These are phyloP conservation scores for Nakazawaea laoshanensis DNA, from an alignment of 805 yeast genomes.

Conservation along the genomic window DNA sequence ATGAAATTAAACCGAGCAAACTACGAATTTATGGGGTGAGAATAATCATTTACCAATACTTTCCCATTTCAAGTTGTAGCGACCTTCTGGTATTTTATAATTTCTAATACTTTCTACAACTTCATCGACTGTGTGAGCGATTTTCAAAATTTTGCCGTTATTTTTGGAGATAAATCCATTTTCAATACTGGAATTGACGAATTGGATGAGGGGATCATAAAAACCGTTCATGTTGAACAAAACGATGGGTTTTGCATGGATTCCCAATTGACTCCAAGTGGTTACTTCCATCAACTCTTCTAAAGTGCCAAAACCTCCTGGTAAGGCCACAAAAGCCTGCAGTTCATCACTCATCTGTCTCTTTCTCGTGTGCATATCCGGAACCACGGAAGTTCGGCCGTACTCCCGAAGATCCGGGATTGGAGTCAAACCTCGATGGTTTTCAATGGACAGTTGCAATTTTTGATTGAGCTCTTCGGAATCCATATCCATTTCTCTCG, in stretches of 20 bases:
- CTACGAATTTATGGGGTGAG: too few species aligned
- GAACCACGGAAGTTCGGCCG: slow-evolving; percentile 74
- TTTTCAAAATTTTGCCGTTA: slow-evolving; percentile 60
- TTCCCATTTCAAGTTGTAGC: slow-evolving; percentile 65
- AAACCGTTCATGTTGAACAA: slow-evolving; percentile 74
- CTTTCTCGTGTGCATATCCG: slow-evolving; percentile 87
- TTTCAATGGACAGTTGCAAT: slow-evolving; percentile 43
- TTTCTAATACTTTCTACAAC: slow-evolving; percentile 53
- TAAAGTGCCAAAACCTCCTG: slow-evolving; percentile 88
- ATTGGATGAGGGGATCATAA: slow-evolving; percentile 59
- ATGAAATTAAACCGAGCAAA: too few species aligned
- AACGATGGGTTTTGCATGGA: slow-evolving; percentile 75
- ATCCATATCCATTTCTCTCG: slow-evolving; percentile 53
- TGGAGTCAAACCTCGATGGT: slow-evolving; percentile 61
- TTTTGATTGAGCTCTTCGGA: slow-evolving; percentile 19
- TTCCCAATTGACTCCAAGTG: slow-evolving; percentile 87
- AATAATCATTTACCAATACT: slow-evolving; percentile 1
- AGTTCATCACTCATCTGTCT: slow-evolving; percentile 79
- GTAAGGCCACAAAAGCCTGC: slow-evolving; percentile 71
- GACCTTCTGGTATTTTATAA: slow-evolving; percentile 62
- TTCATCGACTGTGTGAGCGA: slow-evolving; percentile 62
- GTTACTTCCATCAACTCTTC: slow-evolving; percentile 87
- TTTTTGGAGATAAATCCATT: slow-evolving; percentile 61
- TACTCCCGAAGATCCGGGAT: slow-evolving; percentile 50
- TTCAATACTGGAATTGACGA: slow-evolving; percentile 49